These are phyloP conservation scores for Pseudogymnoascus sp. DNA, from an alignment of 2,329 filamentous ascomycete species.

Conservation along the genomic window DNA sequence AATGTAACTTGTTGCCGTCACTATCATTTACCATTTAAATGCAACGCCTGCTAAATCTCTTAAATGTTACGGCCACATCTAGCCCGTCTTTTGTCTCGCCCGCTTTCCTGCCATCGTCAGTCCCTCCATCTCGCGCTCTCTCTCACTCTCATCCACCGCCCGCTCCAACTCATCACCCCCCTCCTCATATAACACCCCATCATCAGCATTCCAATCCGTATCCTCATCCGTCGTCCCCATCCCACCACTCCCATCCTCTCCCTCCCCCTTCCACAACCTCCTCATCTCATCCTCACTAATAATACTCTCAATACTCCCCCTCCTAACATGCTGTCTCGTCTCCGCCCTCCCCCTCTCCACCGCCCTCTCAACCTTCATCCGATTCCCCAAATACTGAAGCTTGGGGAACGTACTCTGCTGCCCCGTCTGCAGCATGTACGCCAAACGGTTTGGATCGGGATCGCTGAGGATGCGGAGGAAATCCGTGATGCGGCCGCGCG, in stretches of 20 bases:
- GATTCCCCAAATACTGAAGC: slow-evolving; percentile 81
- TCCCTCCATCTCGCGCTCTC: not conserved
- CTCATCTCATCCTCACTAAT: slow-evolving; percentile 53
- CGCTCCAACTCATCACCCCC: not conserved
- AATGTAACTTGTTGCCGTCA: slow-evolving; percentile 4
- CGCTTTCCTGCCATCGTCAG: not conserved
- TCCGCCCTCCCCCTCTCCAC: slow-evolving; percentile 53
- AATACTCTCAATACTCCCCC: slow-evolving; percentile 52
- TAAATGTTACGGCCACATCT: not conserved
- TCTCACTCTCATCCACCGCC: not conserved
- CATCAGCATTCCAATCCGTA: slow-evolving; percentile 3
- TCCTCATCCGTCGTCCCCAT: slow-evolving; percentile 8
- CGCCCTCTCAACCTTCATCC: slow-evolving; percentile 72
- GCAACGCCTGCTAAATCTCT: not conserved
- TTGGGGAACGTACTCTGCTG: slow-evolving; percentile 87
- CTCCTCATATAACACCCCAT: slow-evolving; percentile 1
- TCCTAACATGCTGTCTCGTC: slow-evolving; percentile 41
- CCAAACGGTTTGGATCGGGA: slow-evolving; percentile 66
- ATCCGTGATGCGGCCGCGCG: slow-evolving; percentile 69
- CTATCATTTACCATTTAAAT: not conserved
- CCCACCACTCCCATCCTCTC: not conserved
- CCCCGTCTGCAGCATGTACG: slow-evolving; percentile 83
- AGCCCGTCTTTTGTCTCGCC: not conserved
- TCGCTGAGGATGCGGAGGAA: slow-evolving; percentile 83
- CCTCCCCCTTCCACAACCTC: slow-evolving; percentile 19